Evolutionary conservation across 345 rosid species (phyloP).

Genomic region (Populus davidiana): DNA sequence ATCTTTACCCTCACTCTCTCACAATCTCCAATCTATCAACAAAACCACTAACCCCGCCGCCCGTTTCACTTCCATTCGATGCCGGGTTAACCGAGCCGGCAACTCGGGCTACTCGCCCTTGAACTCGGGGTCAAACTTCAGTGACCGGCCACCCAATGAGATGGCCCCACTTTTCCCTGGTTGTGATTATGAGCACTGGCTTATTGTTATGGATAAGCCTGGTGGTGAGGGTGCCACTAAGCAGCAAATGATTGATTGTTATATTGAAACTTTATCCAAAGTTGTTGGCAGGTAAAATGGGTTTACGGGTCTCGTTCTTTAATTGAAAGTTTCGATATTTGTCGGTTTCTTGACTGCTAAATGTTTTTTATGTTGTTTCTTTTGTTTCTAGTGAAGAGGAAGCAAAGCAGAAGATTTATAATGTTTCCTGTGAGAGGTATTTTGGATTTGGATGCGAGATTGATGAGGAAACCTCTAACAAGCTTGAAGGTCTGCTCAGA

Average conservation of each 20-base stretch:
- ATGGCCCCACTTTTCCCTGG: conserved; percentile 95
- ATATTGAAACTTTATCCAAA: conserved; percentile 73
- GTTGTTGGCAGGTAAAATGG: conserved; percentile 62
- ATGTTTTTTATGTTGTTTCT: not conserved
- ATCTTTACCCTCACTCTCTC: conserved; percentile 30
- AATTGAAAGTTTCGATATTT: not conserved
- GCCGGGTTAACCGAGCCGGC: conserved; percentile 74
- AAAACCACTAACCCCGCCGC: conserved; percentile 10
- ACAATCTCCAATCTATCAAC: conserved; percentile 19
- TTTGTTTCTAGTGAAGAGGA: conserved; percentile 65
- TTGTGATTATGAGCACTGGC: conserved; percentile 96
- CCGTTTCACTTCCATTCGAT: conserved; percentile 54
- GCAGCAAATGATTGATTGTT: conserved; percentile 94
- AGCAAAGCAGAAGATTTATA: conserved; percentile 84
- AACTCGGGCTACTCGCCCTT: conserved; percentile 75
- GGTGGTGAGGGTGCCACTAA: conserved; percentile 84
- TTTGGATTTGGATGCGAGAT: conserved; percentile 93
- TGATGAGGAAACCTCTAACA: conserved; percentile 91
- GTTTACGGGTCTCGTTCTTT: not conserved
- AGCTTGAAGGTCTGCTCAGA: conserved; percentile 65
- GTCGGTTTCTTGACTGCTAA: not conserved
- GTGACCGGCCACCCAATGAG: conserved; percentile 93
- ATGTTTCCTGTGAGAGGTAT: conserved; percentile 95
- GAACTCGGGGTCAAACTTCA: conserved; percentile 81
- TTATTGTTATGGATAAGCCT: conserved; percentile 91